A percentile compares a stretch with the other conserved stretches of the same genome.
Conservation (phyloP, 495 filamentous ascomycete genomes). For the Massariosphaeria phaeospora region DNA sequence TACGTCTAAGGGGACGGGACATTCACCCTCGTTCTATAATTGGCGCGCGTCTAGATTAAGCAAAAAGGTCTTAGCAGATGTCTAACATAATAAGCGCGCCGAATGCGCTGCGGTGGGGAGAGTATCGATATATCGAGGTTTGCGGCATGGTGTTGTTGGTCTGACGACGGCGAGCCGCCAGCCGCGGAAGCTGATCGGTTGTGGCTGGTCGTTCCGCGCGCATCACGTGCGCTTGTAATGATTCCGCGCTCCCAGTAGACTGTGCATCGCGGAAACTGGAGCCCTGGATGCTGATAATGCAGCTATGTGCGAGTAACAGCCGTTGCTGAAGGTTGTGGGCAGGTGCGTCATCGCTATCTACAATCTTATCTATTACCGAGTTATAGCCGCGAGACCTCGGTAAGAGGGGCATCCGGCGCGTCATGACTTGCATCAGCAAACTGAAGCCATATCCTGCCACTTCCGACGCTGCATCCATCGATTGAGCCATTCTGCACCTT, state of each 20-base stretch:
- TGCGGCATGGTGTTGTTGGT: slow-evolving; percentile 8
- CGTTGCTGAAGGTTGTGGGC: too few species aligned
- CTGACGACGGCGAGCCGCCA: not conserved
- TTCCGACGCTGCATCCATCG: not conserved
- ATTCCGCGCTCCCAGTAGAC: too few species aligned
- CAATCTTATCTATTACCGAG: not conserved
- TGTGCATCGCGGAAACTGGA: too few species aligned
- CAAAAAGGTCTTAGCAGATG: not conserved
- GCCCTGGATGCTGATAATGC: too few species aligned
- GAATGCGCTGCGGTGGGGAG: not conserved
- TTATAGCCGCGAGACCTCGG: too few species aligned
- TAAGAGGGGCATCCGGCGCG: not conserved
- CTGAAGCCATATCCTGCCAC: not conserved
- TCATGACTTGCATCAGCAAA: not conserved
- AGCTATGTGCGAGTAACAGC: too few species aligned
- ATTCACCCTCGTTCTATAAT: not conserved
- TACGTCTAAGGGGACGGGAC: too few species aligned
- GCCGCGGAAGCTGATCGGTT: too few species aligned
- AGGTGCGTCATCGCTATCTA: not conserved
- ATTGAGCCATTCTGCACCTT: not conserved
- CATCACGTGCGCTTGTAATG: too few species aligned
- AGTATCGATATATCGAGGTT: not conserved
- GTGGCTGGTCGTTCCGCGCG: too few species aligned
- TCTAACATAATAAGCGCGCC: not conserved
- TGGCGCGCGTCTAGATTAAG: not conserved